A percentile compares a stretch with the other conserved stretches of the same genome.
These are phyloP conservation scores for Lactarius akahatsu DNA, from an alignment of 768 basidiomycete genomes.

Conservation along the genomic window DNA sequence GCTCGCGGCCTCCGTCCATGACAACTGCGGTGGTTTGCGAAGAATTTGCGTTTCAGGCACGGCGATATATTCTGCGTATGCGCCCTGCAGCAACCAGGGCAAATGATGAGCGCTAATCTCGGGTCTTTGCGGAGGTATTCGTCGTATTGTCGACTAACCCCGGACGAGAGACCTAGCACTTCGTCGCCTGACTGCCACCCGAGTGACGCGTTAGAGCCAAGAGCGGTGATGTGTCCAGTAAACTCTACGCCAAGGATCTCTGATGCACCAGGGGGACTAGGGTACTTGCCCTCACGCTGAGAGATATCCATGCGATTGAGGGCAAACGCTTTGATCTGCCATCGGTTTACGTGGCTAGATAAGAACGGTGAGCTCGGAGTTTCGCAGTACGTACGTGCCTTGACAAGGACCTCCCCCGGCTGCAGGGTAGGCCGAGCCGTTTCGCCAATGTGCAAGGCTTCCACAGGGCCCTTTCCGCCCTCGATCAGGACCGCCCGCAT, in stretches of 20 bases:
- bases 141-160: conserved; percentile 50
- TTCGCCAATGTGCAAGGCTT: conserved; percentile 78
- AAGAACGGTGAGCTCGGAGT: background rate
- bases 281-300: conserved; percentile 74
- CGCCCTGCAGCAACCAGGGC: conserved; percentile 53
- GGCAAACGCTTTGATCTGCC: conserved; percentile 78
- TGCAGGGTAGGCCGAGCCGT: conserved; percentile 57
- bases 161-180: conserved; percentile 79
- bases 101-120: background rate
- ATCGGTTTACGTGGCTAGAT: background rate
- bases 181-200: conserved; percentile 66
- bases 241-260: conserved; percentile 87
- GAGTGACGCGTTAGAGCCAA: conserved; percentile 37
- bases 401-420: conserved; percentile 70
- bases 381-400: conserved; percentile 46
- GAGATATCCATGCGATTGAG: conserved; percentile 83
- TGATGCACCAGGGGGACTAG: conserved; percentile 72
- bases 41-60: conserved; percentile 65
- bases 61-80: conserved; percentile 85
- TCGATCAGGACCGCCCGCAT: conserved; percentile 66
- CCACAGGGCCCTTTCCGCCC: conserved; percentile 68
- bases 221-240: conserved; percentile 55
- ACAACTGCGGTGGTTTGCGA: conserved; percentile 69
- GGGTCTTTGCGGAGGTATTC: background rate
- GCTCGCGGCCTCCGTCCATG: conserved; percentile 83